phyloP scores from a whole-genome alignment of 2,329 filamentous ascomycete genomes.

The Madurella mycetomatis region DNA sequence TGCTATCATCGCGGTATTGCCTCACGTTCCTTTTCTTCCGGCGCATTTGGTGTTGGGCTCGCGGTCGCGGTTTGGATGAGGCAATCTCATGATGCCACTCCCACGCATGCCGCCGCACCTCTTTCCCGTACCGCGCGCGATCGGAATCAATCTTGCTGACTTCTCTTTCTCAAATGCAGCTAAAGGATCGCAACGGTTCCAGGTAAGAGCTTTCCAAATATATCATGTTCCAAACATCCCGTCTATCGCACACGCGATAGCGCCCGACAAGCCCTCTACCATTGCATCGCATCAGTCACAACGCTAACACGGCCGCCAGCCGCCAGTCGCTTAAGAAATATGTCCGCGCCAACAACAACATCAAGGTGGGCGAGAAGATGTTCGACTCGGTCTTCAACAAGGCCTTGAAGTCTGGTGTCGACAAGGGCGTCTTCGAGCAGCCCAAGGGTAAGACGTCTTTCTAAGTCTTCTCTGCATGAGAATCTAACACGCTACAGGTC shows the following conservation, averaged over 20 bases:
- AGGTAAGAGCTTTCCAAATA: slow-evolving; percentile 35
- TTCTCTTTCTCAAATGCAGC: slow-evolving; percentile 39
- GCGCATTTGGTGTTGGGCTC: slow-evolving; percentile 35
- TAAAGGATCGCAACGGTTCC: slow-evolving; percentile 60
- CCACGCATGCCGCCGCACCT: slow-evolving; percentile 4
- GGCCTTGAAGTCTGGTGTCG: slow-evolving; percentile 74
- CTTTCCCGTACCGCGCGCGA: neutral
- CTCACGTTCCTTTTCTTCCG: slow-evolving; percentile 30
- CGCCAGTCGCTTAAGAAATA: slow-evolving; percentile 60
- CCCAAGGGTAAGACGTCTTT: slow-evolving; percentile 73
- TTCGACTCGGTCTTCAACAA: slow-evolving; percentile 78
- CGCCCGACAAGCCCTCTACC: neutral
- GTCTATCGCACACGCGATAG: slow-evolving; percentile 10
- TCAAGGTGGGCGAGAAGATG: slow-evolving; percentile 48
- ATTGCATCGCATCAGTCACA: slow-evolving; percentile 13
- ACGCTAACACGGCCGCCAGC: slow-evolving; percentile 36
- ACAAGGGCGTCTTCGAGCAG: slow-evolving; percentile 81
- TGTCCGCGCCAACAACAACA: slow-evolving; percentile 51
- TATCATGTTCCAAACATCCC: slow-evolving; percentile 12
- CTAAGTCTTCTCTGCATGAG: neutral
- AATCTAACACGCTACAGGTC: slow-evolving; percentile 47
- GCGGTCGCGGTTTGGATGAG: slow-evolving; percentile 23
- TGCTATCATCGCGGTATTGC: slow-evolving; percentile 57
- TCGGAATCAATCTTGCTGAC: slow-evolving; percentile 36
- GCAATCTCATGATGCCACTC: slow-evolving; percentile 13